Evolutionary conservation across 1,284 basidiomycete species (phyloP), one percentile per base, ranked within the genome.

Genomic region (Boletus semigastroideus): DNA sequence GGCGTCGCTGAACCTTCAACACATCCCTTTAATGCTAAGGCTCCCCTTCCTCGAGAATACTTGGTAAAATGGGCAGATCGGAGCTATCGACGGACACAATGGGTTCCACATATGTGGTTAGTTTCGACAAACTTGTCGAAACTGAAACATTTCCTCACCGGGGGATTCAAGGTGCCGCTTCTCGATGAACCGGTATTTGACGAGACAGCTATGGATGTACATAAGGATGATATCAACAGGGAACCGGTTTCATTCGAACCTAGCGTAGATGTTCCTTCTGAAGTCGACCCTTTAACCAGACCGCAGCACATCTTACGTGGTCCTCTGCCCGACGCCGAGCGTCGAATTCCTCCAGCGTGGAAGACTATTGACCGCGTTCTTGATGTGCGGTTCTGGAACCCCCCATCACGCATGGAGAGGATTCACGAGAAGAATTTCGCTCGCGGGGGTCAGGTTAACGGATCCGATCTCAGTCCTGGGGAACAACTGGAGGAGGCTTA

Each of bases 71-170:
- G 91, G 89, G 69, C 73, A 6, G 82, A 78, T 52, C 73, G 89
- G 52, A 87, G 91, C 56, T 94, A 89, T 69, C 75, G 87, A 46
- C 83, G 91, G 51, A 74, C 82, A 41, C 75, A 85, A 59, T 96
- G 94, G 94, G 92, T 95, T 1, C 88, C 93, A 17, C 94, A 96
- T 64, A 85, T 88, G 72, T 97, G 91, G 91, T 74, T 97, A 1
- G 72, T 84, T 28, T 81, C 87, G 4, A 83, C 80, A 10, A 74
- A 83, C 44, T 64, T 70, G 5, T 64, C 67, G 14, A 90, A 86
- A 63, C 73, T 97, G 50, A 83, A 84, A 57, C 82, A 90, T 66
- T 98, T 96, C 69, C 75, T 96, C 31, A 60, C 68, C 8, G 75
- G 77, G 17, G 92, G 93, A 2, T 74, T 88, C 0, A 82, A 78